Conservation (phyloP, 257 asterid genomes). For the Parsonsia alboflavescens region DNA sequence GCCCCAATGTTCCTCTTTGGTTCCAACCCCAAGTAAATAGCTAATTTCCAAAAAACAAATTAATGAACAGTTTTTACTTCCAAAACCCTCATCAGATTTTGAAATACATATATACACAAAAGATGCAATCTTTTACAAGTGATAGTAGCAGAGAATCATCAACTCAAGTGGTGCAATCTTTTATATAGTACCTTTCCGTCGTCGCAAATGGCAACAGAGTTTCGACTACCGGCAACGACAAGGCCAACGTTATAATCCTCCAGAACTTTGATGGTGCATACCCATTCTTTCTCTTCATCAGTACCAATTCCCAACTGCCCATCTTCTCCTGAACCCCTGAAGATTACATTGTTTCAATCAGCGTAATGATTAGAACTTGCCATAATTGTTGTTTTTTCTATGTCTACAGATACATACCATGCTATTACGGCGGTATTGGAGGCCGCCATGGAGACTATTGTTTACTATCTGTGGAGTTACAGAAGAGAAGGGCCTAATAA, state of each 20-base stretch:
- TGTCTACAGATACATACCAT: constrained; percentile 38
- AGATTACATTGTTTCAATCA: constrained; percentile 12
- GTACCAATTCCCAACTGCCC: constrained; percentile 90
- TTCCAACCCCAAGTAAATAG: constrained; percentile 99
- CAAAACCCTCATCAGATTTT: not conserved
- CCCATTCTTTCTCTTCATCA: constrained; percentile 84
- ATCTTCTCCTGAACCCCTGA: constrained; percentile 99
- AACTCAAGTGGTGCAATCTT: not conserved
- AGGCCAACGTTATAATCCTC: constrained; percentile 47
- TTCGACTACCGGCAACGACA: constrained; percentile 94
- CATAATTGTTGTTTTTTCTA: not conserved
- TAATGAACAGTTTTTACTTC: not conserved
- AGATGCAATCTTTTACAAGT: not conserved
- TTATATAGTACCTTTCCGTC: constrained; percentile 65
- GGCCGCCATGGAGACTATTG: constrained; percentile 44
- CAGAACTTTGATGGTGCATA: constrained; percentile 59
- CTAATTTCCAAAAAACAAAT: constrained; percentile 34
- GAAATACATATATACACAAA: not conserved
- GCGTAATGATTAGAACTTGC: not conserved
- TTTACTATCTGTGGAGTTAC: not conserved
- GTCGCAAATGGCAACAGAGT: constrained; percentile 88
- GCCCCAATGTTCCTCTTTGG: constrained; percentile 96
- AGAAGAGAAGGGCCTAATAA: not conserved
- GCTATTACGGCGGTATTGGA: constrained; percentile 66
- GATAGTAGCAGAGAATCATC: not conserved